Evolutionary conservation across 2,329 filamentous ascomycete species (phyloP).

Genomic region (Cordyceps farinosa): DNA sequence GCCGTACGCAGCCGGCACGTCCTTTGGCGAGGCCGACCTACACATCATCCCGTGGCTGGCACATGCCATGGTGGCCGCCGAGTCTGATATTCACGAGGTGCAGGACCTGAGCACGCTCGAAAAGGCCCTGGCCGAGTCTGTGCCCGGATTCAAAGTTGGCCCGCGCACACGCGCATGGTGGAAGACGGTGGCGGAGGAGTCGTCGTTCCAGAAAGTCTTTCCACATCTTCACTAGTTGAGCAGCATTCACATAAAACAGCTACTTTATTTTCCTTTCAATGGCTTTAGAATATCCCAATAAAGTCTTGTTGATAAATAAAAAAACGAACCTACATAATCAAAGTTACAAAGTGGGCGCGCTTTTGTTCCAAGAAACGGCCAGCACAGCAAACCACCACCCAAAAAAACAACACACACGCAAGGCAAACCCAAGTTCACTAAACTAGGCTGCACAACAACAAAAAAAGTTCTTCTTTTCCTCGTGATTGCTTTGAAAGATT

Average conservation of each 20-base stretch:
- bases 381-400: neutral
- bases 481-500: slow-evolving; percentile 7
- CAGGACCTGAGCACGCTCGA: slow-evolving; percentile 12
- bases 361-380: neutral
- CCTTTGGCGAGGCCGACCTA: slow-evolving; percentile 21
- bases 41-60: slow-evolving; percentile 22
- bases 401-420: neutral
- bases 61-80: slow-evolving; percentile 19
- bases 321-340: neutral
- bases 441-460: neutral
- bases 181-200: slow-evolving; percentile 9
- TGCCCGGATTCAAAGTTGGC: slow-evolving; percentile 13
- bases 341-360: neutral
- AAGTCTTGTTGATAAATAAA: neutral
- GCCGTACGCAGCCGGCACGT: slow-evolving; percentile 21
- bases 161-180: slow-evolving; percentile 17
- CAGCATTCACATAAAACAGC: too few species aligned
- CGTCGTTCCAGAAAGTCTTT: slow-evolving; percentile 17
- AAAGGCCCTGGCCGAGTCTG: slow-evolving; percentile 1
- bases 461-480: slow-evolving; percentile 1
- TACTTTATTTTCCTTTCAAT: neutral
- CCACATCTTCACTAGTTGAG: slow-evolving; percentile 14
- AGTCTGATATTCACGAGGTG: neutral
- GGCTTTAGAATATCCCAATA: neutral
- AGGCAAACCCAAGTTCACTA: neutral